Conservation (phyloP, 768 basidiomycete genomes). For the Pleurotus sapidus region DNA sequence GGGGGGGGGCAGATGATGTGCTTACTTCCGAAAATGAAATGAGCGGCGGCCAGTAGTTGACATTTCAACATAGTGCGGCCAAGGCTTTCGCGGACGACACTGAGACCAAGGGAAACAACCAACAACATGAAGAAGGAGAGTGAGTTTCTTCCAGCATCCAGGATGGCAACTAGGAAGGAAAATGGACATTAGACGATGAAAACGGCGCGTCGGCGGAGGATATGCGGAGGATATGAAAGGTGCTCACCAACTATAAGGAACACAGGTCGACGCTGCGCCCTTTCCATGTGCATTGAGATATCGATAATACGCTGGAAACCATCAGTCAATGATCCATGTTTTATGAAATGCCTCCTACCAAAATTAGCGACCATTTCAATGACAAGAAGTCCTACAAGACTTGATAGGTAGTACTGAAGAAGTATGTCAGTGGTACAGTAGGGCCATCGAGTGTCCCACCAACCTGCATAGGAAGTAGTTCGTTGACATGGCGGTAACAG, state of each 20-base stretch:
- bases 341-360: conserved; percentile 42
- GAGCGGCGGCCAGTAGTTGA: conserved; percentile 75
- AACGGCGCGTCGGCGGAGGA: not conserved
- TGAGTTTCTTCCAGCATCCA: conserved; percentile 93
- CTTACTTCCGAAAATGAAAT: conserved; percentile 94
- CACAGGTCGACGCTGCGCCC: conserved; percentile 70
- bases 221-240: not conserved
- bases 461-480: conserved; percentile 88
- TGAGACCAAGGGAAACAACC: conserved; percentile 88
- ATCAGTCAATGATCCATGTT: conserved; percentile 7
- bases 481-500: conserved; percentile 76
- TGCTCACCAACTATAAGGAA: conserved; percentile 84
- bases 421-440: not conserved
- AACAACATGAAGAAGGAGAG: conserved; percentile 94
- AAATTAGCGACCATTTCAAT: conserved; percentile 95
- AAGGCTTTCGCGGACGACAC: conserved; percentile 87
- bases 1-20: conserved; percentile 4
- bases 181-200: conserved; percentile 7
- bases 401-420: conserved; percentile 83
- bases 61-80: conserved; percentile 84
- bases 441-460: conserved; percentile 12
- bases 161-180: conserved; percentile 69
- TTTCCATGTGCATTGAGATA: conserved; percentile 89
- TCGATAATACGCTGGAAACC: conserved; percentile 75
- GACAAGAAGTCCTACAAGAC: conserved; percentile 79